Percentiles rank a stretch among this genome's conserved stretches.
Evolutionary conservation across 306 rosid species (phyloP).

Genomic region (Trifolium subterraneum): DNA sequence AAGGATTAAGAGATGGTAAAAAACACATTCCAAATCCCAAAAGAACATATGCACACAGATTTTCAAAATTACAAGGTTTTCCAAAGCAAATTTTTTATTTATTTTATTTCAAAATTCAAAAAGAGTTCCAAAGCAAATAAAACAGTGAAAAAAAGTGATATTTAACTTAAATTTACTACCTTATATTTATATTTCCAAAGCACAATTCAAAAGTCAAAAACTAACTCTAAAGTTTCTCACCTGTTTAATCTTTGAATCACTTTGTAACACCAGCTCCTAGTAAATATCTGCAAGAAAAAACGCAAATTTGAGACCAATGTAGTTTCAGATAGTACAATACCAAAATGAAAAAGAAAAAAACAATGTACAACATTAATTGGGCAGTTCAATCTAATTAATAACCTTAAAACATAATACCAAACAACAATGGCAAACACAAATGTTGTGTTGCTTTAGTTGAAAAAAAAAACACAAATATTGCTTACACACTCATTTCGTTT

Average conservation of each 20-base stretch:
- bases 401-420: constrained; percentile 48
- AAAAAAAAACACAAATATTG: not conserved
- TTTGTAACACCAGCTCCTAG: constrained; percentile 19
- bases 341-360: constrained; percentile 2
- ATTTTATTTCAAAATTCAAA: too few relatives aligned
- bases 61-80: not conserved
- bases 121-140: not conserved
- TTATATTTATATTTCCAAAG: not conserved
- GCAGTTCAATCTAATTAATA: constrained; percentile 52
- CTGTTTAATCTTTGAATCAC: constrained; percentile 8
- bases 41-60: constrained; percentile 10
- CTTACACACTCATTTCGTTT: constrained; percentile 39
- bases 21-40: not conserved
- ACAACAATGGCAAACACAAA: constrained; percentile 30
- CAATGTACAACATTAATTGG: constrained; percentile 43
- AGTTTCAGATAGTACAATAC: constrained; percentile 12
- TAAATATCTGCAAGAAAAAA: constrained; percentile 12
- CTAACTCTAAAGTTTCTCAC: not conserved
- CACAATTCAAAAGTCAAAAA: constrained; percentile 3
- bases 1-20: not conserved
- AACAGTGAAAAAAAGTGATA: not conserved
- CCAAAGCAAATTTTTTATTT: too few relatives aligned
- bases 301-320: constrained; percentile 20
- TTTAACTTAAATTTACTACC: constrained; percentile 35
- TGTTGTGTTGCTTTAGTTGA: too few relatives aligned